Evolutionary conservation across 768 basidiomycete species (phyloP), one percentile per base, ranked within the genome.

Genomic region (Cantharellus anzutake): DNA sequence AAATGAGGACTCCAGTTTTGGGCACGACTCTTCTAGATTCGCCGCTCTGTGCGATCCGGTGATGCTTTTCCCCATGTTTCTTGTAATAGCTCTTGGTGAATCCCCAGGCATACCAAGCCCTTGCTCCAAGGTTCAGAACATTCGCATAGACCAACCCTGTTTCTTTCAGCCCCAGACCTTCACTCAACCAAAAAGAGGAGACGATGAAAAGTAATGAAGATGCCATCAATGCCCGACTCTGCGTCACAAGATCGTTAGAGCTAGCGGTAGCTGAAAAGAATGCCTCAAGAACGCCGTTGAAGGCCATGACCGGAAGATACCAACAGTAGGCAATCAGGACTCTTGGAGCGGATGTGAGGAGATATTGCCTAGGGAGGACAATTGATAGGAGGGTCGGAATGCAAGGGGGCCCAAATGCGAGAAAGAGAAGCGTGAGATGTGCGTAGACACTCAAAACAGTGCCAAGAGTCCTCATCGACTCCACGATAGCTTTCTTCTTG

Each of bases 241-340:
- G 91, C 4, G 67, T 68, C 52, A 73, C 78, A 5, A 99, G 70
- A 68, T 92, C 83, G 1, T 69, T 65, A 0, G 83, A 75, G 1
- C 75, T 74, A 1, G 90, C 86, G 2, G 83, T 81, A 59, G 87
- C 84, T 2, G 86, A 80, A 64, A 94, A 75, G 69, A 96, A 93
- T 0, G 93, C 89, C 68, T 99, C 96, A 16, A 94, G 72, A 0
- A 87, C 79, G 2, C 96, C 96, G 67, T 99, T 99, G 64, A 90
- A 71, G 3, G 86, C 86, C 66, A 99, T 77, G 29, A 86, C 77
- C 0, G 96, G 96, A 64, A 98, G 83, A 65, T 93, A 94, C 74
- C 58, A 7, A 20, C 79, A 84, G 80, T 92, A 99, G 0, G 83
- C 80, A 7, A 71, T 70, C 3, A 99, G 78, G 42, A 94, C 84